Conservation (phyloP, 352 stramenopile species). For the Saprolegnia parasitica region DNA sequence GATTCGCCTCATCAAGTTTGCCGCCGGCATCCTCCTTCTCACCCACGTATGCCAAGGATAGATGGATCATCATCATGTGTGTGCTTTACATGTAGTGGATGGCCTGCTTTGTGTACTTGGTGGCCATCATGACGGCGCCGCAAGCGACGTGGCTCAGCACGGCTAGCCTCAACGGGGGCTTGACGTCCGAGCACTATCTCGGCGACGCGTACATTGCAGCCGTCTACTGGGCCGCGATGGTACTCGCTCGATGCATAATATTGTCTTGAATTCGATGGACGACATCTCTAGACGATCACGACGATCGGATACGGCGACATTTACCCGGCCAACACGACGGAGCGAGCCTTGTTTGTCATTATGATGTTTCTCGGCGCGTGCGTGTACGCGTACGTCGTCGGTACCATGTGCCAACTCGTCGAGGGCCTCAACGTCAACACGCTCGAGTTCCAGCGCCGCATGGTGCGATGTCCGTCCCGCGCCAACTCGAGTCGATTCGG, state of each 20-base stretch:
- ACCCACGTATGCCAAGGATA: conserved; percentile 23
- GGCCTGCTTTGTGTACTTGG: conserved; percentile 11
- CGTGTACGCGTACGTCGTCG: conserved; percentile 75
- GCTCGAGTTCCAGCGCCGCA: conserved; percentile 18
- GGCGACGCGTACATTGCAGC: conserved; percentile 5
- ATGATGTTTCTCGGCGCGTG: conserved; percentile 77
- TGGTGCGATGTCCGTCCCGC: not conserved
- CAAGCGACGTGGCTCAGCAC: conserved; percentile 10
- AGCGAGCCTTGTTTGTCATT: conserved; percentile 76
- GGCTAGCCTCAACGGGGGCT: not conserved
- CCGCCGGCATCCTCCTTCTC: conserved; percentile 8
- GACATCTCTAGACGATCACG: conserved; percentile 58
- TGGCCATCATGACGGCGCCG: conserved; percentile 5
- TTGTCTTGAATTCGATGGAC: too few relatives aligned
- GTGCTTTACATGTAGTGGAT: conserved; percentile 23
- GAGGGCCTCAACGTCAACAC: conserved; percentile 23
- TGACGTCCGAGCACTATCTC: not conserved
- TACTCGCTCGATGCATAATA: too few relatives aligned
- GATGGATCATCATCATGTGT: too few relatives aligned
- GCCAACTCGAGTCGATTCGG: not conserved
- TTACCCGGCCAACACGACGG: conserved; percentile 57
- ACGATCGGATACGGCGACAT: conserved; percentile 85
- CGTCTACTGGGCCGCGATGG: conserved; percentile 27
- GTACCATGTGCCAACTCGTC: conserved; percentile 41
- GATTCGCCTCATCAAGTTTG: conserved; percentile 25